Evolutionary conservation across 148 eudicot species (phyloP).

Genomic region (Vaccinium macrocarpon): DNA sequence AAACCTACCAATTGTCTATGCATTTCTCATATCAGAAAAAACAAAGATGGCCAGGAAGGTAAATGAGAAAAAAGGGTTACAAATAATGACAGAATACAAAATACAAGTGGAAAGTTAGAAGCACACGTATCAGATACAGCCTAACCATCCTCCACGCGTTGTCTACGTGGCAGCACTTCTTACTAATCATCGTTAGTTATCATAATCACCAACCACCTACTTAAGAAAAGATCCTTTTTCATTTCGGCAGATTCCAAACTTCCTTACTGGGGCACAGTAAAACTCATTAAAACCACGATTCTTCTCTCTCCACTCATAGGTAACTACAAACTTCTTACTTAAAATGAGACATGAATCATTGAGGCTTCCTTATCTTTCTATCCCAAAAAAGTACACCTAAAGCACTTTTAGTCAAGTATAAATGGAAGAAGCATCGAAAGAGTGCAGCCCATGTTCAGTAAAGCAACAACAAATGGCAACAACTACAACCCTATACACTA

Average conservation of each 20-base stretch:
- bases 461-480: not conserved
- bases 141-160: not conserved
- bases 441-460: not conserved
- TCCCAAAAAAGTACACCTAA: not conserved
- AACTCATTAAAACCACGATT: not conserved
- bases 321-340: constrained; percentile 4
- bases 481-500: not conserved
- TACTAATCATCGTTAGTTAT: not conserved
- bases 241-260: not conserved
- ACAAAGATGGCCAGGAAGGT: not conserved
- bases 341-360: not conserved
- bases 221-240: not conserved
- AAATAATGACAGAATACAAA: not conserved
- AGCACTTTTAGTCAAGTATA: not conserved
- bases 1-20: not conserved
- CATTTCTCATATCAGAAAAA: not conserved
- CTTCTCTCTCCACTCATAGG: not conserved
- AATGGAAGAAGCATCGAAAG: constrained; percentile 1
- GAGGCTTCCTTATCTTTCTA: not conserved
- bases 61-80: not conserved
- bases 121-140: not conserved
- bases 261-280: not conserved
- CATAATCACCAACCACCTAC: not conserved
- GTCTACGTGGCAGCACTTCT: not conserved
- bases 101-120: not conserved